Evolutionary conservation across 2,329 filamentous ascomycete genomes (phyloP).

Genomic region (Elsinoe fawcettii): DNA sequence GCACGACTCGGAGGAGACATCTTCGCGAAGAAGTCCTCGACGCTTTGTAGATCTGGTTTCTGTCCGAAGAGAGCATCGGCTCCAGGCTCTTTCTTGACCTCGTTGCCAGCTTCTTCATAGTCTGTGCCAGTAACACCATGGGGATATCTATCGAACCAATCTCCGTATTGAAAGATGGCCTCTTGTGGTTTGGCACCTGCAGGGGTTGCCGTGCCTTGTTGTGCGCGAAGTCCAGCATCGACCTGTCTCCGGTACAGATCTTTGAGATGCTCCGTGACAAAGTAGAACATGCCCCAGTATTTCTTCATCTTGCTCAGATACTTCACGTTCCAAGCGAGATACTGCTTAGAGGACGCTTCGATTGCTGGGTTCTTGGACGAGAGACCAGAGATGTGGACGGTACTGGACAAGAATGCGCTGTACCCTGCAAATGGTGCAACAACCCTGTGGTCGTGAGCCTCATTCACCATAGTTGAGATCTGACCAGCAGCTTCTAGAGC

Average conservation of each 20-base stretch:
- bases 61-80: constrained; percentile 86
- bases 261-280: constrained; percentile 86
- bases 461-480: constrained; percentile 76
- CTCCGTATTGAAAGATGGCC: constrained; percentile 84
- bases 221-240: constrained; percentile 66
- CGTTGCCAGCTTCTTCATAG: constrained; percentile 60
- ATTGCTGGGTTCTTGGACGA: constrained; percentile 75
- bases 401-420: constrained; percentile 85
- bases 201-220: constrained; percentile 33
- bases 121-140: constrained; percentile 81
- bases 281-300: constrained; percentile 98
- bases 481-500: constrained; percentile 78
- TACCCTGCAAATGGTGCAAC: constrained; percentile 92
- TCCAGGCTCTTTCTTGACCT: constrained; percentile 64
- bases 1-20: constrained; percentile 53
- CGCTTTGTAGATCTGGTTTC: constrained; percentile 82
- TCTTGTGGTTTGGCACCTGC: constrained; percentile 25
- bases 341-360: constrained; percentile 71
- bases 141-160: constrained; percentile 95
- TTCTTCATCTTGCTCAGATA: constrained; percentile 93
- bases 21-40: constrained; percentile 87
- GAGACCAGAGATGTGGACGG: constrained; percentile 87
- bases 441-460: constrained; percentile 70
- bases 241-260: constrained; percentile 79
- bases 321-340: constrained; percentile 78